phyloP scores from a whole-genome alignment of 2,329 filamentous ascomycete genomes.

The Talaromyces marneffei region DNA sequence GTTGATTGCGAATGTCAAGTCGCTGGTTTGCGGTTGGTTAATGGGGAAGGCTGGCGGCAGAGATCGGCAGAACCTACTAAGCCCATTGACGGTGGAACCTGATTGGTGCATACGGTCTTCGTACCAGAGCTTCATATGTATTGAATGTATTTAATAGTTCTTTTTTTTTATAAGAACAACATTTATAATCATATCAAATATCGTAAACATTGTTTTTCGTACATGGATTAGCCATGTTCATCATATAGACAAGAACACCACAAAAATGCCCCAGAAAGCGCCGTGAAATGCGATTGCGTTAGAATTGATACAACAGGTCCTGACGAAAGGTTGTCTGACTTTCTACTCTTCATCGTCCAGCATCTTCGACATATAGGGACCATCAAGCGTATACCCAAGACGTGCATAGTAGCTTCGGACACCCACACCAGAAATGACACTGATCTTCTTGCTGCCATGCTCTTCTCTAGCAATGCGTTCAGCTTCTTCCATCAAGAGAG shows the following conservation, averaged over 20 bases:
- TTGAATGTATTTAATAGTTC: background rate
- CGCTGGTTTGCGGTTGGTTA: background rate
- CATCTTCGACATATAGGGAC: constrained; percentile 65
- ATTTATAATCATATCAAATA: background rate
- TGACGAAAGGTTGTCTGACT: background rate
- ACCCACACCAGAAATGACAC: constrained; percentile 95
- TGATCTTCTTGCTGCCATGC: constrained; percentile 89
- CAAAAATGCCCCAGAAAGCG: constrained; percentile 5
- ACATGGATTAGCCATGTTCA: background rate
- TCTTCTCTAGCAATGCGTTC: constrained; percentile 92
- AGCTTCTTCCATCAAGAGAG: constrained; percentile 93
- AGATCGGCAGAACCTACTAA: background rate
- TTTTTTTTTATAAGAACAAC: background rate
- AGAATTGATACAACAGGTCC: background rate
- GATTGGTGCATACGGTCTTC: background rate
- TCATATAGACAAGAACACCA: background rate
- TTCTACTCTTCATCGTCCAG: constrained; percentile 28
- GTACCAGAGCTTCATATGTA: background rate
- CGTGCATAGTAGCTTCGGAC: constrained; percentile 93
- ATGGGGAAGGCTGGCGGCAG: constrained; percentile 8
- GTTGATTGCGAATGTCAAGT: background rate
- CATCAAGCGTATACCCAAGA: constrained; percentile 88
- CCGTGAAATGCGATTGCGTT: constrained; percentile 9
- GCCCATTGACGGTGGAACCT: background rate
- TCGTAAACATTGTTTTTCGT: background rate